phyloP scores from a whole-genome alignment of 2,329 filamentous ascomycete genomes.

The Talaromyces sp. region DNA sequence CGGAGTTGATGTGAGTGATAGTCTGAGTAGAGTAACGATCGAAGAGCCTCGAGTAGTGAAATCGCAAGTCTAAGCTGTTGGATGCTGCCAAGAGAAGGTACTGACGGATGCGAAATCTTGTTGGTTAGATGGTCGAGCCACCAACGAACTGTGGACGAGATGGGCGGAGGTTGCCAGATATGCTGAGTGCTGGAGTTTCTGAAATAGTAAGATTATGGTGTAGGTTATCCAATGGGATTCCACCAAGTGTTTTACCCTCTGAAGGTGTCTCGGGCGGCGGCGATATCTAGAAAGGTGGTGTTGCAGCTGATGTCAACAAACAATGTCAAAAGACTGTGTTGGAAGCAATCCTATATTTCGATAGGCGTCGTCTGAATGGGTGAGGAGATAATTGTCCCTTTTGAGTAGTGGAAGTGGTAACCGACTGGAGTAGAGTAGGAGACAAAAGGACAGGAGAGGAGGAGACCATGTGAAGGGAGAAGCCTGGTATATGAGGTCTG shows the following conservation, averaged over 20 bases:
- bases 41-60: neutral
- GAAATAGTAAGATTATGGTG: neutral
- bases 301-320: constrained; percentile 2
- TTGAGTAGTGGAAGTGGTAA: neutral
- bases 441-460: neutral
- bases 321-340: neutral
- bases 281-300: neutral
- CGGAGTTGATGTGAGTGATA: neutral
- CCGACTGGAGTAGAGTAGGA: neutral
- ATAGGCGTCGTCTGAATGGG: neutral
- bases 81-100: neutral
- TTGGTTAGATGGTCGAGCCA: neutral
- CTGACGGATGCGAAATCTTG: neutral
- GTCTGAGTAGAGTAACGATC: neutral
- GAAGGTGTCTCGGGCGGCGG: neutral
- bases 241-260: neutral
- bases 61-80: neutral
- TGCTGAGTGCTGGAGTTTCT: too few relatives aligned
- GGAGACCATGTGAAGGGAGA: constrained; percentile 7
- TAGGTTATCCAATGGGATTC: neutral
- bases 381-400: neutral
- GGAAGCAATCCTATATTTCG: neutral
- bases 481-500: constrained; percentile 1
- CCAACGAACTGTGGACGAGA: neutral
- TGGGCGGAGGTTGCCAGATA: constrained; percentile 2